Percentiles rank a stretch among this genome's conserved stretches.
These are phyloP conservation scores for Taiwanofungus camphoratus DNA, from an alignment of 1,284 basidiomycete species.

Conservation along the genomic window DNA sequence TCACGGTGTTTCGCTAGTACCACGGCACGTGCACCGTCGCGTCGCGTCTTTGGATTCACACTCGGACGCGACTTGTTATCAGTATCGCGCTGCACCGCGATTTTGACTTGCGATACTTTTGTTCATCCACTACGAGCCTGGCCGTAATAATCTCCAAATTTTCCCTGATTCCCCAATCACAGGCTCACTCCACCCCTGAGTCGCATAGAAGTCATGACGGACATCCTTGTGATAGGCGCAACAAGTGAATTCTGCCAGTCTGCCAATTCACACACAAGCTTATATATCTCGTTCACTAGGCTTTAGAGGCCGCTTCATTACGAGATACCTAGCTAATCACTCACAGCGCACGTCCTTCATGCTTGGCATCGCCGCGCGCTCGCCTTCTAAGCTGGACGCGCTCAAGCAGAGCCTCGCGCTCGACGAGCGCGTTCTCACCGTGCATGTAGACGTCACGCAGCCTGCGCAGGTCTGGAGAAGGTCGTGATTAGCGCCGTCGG, in stretches of 20 bases:
- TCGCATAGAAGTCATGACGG: no score
- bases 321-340: conserved; percentile 55
- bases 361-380: conserved; percentile 57
- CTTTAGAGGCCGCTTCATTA: conserved; percentile 60
- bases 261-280: conserved; percentile 12
- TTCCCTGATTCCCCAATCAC: no score
- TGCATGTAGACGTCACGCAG: conserved; percentile 49
- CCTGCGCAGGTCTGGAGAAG: conserved; percentile 42
- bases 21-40: no score
- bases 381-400: conserved; percentile 44
- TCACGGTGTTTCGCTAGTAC: no score
- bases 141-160: no score
- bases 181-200: no score
- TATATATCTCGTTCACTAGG: conserved; percentile 29
- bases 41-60: no score
- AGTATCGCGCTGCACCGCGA: no score
- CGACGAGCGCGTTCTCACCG: conserved; percentile 35
- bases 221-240: conserved; percentile 60
- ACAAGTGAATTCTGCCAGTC: conserved; percentile 34
- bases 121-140: no score
- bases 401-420: conserved; percentile 39
- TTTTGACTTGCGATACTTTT: no score
- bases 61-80: no score
- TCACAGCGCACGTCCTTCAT: conserved; percentile 54
- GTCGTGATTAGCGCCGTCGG: conserved; percentile 68